phyloP scores from a whole-genome alignment of 2,329 filamentous ascomycete genomes.

The Ilyonectria destructans region DNA sequence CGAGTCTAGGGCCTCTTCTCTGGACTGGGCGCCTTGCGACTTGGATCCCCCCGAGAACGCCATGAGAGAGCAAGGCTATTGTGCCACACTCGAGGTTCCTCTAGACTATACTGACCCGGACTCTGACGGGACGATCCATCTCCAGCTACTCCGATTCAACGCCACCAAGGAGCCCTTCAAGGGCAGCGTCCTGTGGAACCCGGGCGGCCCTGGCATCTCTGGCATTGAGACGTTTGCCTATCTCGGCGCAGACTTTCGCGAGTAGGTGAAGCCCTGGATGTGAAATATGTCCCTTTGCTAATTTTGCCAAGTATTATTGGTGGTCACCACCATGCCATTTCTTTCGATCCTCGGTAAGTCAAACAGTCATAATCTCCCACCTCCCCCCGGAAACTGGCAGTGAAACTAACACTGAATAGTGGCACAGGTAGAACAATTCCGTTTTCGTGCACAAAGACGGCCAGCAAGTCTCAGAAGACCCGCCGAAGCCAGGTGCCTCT shows the following conservation, averaged over 20 bases:
- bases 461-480: neutral
- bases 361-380: too few species aligned
- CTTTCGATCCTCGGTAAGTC: conserved; percentile 42
- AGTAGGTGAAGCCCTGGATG: too few species aligned
- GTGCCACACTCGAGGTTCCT: conserved; percentile 57
- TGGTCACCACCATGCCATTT: conserved; percentile 35
- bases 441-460: conserved; percentile 3
- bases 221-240: conserved; percentile 25
- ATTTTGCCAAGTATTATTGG: conserved; percentile 27
- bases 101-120: conserved; percentile 57
- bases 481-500: conserved; percentile 31
- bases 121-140: conserved; percentile 47
- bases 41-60: conserved; percentile 3
- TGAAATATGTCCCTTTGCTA: too few species aligned
- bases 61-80: conserved; percentile 42
- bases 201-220: conserved; percentile 54
- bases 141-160: conserved; percentile 53
- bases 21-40: conserved; percentile 22
- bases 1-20: neutral
- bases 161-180: conserved; percentile 51
- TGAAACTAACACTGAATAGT: neutral
- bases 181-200: conserved; percentile 59
- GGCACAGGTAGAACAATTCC: conserved; percentile 42
- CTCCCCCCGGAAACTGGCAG: too few species aligned
- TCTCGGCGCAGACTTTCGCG: too few species aligned